phyloP scores from a whole-genome alignment of 164 flowering plant species.

The Liriodendron chinense region DNA sequence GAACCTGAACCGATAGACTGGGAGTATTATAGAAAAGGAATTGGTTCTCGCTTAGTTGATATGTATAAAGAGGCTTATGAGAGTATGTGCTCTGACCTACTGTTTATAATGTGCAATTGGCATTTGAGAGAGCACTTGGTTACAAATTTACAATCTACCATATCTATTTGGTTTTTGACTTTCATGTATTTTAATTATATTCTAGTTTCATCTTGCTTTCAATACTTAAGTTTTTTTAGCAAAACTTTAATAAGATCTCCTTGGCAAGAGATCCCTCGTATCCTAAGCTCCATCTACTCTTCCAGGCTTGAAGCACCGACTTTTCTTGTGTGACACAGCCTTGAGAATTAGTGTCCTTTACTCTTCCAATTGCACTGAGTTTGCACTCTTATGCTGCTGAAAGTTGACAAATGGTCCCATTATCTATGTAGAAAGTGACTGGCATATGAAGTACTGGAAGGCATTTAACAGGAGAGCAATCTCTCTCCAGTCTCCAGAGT shows the following conservation, averaged over 20 bases:
- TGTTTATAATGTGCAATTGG: not conserved
- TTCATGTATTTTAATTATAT: not conserved
- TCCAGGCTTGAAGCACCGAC: not conserved
- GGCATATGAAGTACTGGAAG: too few species aligned
- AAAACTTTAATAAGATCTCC: not conserved
- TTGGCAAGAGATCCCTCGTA: not conserved
- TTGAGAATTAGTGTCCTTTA: too few species aligned
- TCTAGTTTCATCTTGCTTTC: not conserved
- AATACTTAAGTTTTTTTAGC: not conserved
- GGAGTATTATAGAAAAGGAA: conserved; percentile 95
- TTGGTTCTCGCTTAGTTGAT: conserved; percentile 87
- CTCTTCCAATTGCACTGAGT: too few species aligned
- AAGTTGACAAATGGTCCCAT: too few species aligned
- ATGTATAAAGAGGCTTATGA: conserved; percentile 95
- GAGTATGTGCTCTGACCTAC: conserved; percentile 41
- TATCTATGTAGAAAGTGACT: too few species aligned
- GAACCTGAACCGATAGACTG: conserved; percentile 97
- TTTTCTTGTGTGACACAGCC: too few species aligned
- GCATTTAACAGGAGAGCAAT: too few species aligned
- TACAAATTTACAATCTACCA: not conserved
- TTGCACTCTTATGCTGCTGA: too few species aligned
- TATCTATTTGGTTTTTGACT: not conserved
- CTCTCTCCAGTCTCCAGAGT: too few species aligned
- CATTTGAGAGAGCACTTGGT: not conserved
- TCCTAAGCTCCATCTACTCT: not conserved